Evolutionary conservation across 2,329 filamentous ascomycete genomes (phyloP).

Genomic region (Verticillium zaregamsianum): DNA sequence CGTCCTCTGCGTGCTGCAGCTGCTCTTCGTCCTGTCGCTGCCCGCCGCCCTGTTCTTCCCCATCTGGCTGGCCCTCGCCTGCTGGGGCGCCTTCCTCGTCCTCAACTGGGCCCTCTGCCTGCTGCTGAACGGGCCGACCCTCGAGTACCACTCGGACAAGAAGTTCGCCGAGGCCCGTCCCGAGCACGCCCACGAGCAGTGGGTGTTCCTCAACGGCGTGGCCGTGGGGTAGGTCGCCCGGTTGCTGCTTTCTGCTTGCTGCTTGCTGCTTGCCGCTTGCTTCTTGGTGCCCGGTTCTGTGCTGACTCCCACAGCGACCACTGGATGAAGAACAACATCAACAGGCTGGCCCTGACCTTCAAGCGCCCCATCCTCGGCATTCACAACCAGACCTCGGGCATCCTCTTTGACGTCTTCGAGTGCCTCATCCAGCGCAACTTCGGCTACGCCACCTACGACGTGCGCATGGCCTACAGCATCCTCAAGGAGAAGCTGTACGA

Average conservation of each 20-base stretch:
- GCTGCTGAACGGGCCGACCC: slow-evolving; percentile 46
- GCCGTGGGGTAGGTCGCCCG: slow-evolving; percentile 48
- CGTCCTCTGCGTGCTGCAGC: slow-evolving; percentile 55
- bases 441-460: slow-evolving; percentile 65
- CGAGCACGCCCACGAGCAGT: slow-evolving; percentile 60
- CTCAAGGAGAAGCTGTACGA: slow-evolving; percentile 63
- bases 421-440: slow-evolving; percentile 75
- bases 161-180: slow-evolving; percentile 44
- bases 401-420: slow-evolving; percentile 73
- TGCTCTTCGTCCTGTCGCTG: slow-evolving; percentile 54
- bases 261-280: too few species aligned
- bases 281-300: background rate
- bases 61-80: slow-evolving; percentile 40
- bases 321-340: slow-evolving; percentile 67
- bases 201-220: slow-evolving; percentile 79
- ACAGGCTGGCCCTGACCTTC: slow-evolving; percentile 69
- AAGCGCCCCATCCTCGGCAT: slow-evolving; percentile 66
- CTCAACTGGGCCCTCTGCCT: slow-evolving; percentile 49
- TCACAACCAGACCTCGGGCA: slow-evolving; percentile 70
- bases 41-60: slow-evolving; percentile 45
- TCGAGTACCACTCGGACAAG: slow-evolving; percentile 47
- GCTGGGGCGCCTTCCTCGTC: slow-evolving; percentile 38
- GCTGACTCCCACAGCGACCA: slow-evolving; percentile 38
- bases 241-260: too few species aligned
- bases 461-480: slow-evolving; percentile 56